A percentile compares a stretch with the other conserved stretches of the same genome.
Evolutionary conservation across 352 stramenopile genomes (phyloP).

Genomic region (Phytophthora agathidicida): DNA sequence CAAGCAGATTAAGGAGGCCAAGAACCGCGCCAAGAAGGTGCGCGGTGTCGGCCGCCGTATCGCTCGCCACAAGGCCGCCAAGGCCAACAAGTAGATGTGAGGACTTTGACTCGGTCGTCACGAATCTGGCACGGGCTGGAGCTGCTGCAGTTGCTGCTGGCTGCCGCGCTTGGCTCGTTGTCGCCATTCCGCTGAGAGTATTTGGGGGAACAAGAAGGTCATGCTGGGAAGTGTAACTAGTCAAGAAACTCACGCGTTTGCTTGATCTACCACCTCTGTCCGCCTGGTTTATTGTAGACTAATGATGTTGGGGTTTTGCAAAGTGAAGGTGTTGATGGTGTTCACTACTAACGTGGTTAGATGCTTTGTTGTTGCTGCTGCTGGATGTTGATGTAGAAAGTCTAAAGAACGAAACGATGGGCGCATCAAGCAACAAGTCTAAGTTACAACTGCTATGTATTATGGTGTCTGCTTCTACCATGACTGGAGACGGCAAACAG

Average conservation of each 20-base stretch:
- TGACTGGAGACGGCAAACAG: background rate
- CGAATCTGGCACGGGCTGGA: slow-evolving; percentile 25
- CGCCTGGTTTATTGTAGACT: background rate
- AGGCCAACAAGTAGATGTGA: slow-evolving; percentile 93
- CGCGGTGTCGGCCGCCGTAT: slow-evolving; percentile 97
- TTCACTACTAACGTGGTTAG: background rate
- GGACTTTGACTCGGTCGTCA: slow-evolving; percentile 31
- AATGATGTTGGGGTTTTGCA: too few species aligned
- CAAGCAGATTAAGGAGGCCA: slow-evolving; percentile 99
- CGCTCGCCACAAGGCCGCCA: slow-evolving; percentile 99
- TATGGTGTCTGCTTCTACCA: slow-evolving; percentile 20
- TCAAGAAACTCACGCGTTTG: slow-evolving; percentile 58
- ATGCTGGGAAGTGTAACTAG: slow-evolving; percentile 62
- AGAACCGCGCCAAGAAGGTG: slow-evolving; percentile 99
- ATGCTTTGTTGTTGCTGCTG: background rate
- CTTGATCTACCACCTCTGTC: slow-evolving; percentile 34
- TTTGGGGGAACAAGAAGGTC: slow-evolving; percentile 55
- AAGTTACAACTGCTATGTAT: slow-evolving; percentile 20
- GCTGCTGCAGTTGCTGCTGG: slow-evolving; percentile 20
- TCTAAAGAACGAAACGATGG: too few species aligned
- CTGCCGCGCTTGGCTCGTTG: slow-evolving; percentile 32
- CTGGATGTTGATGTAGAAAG: background rate
- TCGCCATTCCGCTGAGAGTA: slow-evolving; percentile 47
- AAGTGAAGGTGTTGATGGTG: too few species aligned
- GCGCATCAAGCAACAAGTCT: background rate